Evolutionary conservation across 306 rosid genomes (phyloP), one percentile per base, ranked within the genome.

Genomic region (Citrullus mucosospermus): DNA sequence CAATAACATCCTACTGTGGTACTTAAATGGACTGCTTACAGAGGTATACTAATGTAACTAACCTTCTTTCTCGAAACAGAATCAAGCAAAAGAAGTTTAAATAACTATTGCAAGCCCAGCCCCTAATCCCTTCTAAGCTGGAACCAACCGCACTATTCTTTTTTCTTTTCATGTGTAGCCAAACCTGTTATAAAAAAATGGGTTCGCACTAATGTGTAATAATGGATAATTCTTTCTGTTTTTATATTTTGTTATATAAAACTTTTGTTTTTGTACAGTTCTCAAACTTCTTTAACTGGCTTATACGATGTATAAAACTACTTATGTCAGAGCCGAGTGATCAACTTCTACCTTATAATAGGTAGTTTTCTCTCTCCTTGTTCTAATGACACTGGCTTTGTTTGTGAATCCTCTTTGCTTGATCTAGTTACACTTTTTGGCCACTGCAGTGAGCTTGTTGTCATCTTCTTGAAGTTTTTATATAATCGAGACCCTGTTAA

Each of bases 201-300:
- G 18, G 50, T 44, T 69, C 12, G 0, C n/a, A 41, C 38, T 22
- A 17, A n/a, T 38, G 55, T 69, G n/a, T 53, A 71, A 22, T 71
- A 25, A 28, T 48, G 54, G 14, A 71, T 14, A 15, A 71, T 48
- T 46, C 10, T 75, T 71, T 8, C 32, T 34, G 65, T 17, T 53
- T 28, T 15, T 60, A 53, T 58, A 28, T 25, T 58, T 60, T 62
- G 9, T 41, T 14, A 60, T 39, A 58, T 25, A 22, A 79, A 54
- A 58, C 50, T 55, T 62, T 69, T 15, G 80, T 73, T 78, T 60
- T 85, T 20, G 65, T 61, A 76, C 97, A 94, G 98, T 90, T 89
- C 84, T 92, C 95, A 18, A 94, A 94, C 82, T 90, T 94, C 90
- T 94, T 92, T 92, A 92, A 94, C 85, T 94, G 98, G 98, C 98